Percentiles rank a stretch among this genome's conserved stretches.
These are phyloP conservation scores for Xylaria flabelliformis DNA, from an alignment of 495 filamentous ascomycete genomes.

Conservation along the genomic window DNA sequence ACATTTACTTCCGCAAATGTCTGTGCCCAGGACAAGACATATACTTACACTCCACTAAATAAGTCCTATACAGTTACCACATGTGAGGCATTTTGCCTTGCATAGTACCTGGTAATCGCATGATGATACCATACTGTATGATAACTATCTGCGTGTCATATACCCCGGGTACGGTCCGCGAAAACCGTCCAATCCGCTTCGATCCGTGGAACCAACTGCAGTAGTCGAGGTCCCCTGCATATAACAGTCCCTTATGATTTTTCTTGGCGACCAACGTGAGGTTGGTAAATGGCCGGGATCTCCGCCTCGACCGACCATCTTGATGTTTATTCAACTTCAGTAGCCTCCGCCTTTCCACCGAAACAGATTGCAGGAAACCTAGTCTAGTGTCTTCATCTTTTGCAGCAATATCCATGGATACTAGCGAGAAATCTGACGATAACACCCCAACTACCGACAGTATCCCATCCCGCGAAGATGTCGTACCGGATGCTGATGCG, in stretches of 20 bases:
- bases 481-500: constrained; percentile 18
- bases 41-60: neutral
- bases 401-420: neutral
- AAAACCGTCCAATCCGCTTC: neutral
- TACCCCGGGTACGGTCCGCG: neutral
- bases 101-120: neutral
- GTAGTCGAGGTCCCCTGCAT: neutral
- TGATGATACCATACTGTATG: neutral
- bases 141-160: neutral
- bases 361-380: neutral
- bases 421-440: neutral
- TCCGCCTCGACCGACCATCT: neutral
- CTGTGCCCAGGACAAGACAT: neutral
- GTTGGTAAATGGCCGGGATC: neutral
- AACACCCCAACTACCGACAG: constrained; percentile 1
- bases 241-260: constrained; percentile 1
- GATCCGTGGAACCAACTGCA: neutral
- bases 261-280: neutral
- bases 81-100: constrained; percentile 1
- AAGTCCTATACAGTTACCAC: neutral
- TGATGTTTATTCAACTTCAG: neutral
- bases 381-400: neutral
- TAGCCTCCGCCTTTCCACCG: neutral
- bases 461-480: constrained; percentile 7
- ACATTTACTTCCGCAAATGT: neutral